Evolutionary conservation across 2,329 filamentous ascomycete genomes (phyloP).

Genomic region (Pseudogymnoascus sp.): DNA sequence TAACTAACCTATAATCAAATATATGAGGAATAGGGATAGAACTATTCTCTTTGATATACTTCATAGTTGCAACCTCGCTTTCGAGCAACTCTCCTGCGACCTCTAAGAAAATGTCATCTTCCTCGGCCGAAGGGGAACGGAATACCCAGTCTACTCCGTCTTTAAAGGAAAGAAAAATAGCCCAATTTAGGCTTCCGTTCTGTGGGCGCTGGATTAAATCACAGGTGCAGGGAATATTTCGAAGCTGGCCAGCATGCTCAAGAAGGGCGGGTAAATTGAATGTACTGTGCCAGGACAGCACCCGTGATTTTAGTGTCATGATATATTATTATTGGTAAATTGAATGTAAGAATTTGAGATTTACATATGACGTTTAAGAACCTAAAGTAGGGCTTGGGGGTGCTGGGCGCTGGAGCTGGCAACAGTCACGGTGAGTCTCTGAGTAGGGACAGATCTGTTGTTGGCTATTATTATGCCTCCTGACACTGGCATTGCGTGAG

Average conservation of each 20-base stretch:
- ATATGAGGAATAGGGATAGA: slow-evolving; percentile 13
- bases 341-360: too few relatives aligned
- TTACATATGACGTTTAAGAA: too few relatives aligned
- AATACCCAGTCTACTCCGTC: slow-evolving; percentile 17
- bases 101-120: slow-evolving; percentile 6
- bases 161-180: slow-evolving; percentile 14
- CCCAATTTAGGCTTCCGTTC: slow-evolving; percentile 13
- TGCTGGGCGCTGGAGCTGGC: too few relatives aligned
- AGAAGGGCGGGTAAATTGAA: slow-evolving; percentile 13
- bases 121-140: slow-evolving; percentile 10
- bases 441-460: too few relatives aligned
- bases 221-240: slow-evolving; percentile 13
- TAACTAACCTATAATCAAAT: slow-evolving; percentile 13
- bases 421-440: too few relatives aligned
- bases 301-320: neutral
- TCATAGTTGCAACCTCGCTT: slow-evolving; percentile 16
- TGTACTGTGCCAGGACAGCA: slow-evolving; percentile 8
- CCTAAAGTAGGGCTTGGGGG: too few relatives aligned
- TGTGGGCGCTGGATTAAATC: slow-evolving; percentile 10
- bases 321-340: neutral
- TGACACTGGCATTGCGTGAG: neutral
- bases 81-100: slow-evolving; percentile 11
- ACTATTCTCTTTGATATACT: slow-evolving; percentile 13
- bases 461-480: too few relatives aligned
- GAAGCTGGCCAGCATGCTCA: slow-evolving; percentile 9